phyloP scores from a whole-genome alignment of 2,329 filamentous ascomycete genomes.

The Phyllosticta capitalensis region DNA sequence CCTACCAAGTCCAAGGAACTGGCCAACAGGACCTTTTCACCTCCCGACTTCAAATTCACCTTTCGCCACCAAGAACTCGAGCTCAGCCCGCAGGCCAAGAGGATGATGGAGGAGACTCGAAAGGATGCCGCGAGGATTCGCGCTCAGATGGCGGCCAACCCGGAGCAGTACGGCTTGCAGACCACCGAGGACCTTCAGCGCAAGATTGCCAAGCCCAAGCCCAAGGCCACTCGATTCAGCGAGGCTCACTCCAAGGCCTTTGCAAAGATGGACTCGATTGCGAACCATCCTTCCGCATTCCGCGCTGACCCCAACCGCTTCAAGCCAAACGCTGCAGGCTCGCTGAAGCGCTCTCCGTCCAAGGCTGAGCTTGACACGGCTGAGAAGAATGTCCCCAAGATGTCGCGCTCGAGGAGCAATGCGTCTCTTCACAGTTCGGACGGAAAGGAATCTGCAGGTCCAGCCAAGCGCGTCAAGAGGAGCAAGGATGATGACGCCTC shows the following conservation, averaged over 20 bases:
- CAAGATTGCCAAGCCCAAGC: conserved; percentile 71
- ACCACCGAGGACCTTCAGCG: conserved; percentile 43
- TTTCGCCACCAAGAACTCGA: conserved; percentile 46
- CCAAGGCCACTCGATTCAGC: conserved; percentile 70
- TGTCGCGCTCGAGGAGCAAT: conserved; percentile 29
- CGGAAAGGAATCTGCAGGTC: conserved; percentile 29
- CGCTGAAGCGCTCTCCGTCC: conserved; percentile 32
- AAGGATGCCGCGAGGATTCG: conserved; percentile 65
- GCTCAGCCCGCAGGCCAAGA: conserved; percentile 52
- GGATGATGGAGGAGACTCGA: conserved; percentile 56
- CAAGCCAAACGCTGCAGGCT: conserved; percentile 33
- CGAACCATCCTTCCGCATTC: conserved; percentile 71
- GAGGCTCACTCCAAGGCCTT: conserved; percentile 80
- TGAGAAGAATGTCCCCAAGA: conserved; percentile 33
- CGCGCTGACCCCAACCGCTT: conserved; percentile 47
- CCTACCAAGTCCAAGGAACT: conserved; percentile 45
- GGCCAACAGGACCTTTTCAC: conserved; percentile 15
- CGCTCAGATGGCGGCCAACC: conserved; percentile 54
- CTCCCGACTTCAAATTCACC: conserved; percentile 56
- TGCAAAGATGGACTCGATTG: conserved; percentile 97
- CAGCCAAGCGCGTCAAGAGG: conserved; percentile 61
- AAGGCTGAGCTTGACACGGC: conserved; percentile 58
- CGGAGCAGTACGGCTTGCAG: conserved; percentile 28
- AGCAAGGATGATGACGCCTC: conserved; percentile 60
- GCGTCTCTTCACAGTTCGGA: conserved; percentile 17